A percentile compares a stretch with the other conserved stretches of the same genome.
These are phyloP conservation scores for Letharia lupina DNA, from an alignment of 495 filamentous ascomycete genomes.

Conservation along the genomic window DNA sequence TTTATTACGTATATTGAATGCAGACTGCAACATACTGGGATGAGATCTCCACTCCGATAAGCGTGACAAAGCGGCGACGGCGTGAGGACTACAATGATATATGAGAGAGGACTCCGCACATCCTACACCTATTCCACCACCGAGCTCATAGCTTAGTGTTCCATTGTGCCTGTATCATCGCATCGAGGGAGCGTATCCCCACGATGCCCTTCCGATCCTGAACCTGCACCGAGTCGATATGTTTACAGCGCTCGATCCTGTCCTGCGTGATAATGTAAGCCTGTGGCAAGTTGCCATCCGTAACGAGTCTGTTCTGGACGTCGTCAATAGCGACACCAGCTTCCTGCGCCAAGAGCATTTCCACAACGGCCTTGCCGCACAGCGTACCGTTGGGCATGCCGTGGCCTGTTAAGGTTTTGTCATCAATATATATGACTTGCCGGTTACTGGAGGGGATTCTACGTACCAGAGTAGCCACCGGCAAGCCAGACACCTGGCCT, in stretches of 20 bases:
- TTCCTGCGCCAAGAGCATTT: slow-evolving; percentile 48
- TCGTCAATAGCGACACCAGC: slow-evolving; percentile 19
- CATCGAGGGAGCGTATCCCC: background rate
- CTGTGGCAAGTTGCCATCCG: slow-evolving; percentile 25
- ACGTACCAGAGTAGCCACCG: slow-evolving; percentile 49
- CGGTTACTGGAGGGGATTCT: too few relatives aligned
- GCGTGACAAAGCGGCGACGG: too few relatives aligned
- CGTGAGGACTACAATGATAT: too few relatives aligned
- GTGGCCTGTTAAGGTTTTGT: slow-evolving; percentile 37
- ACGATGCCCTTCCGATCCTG: slow-evolving; percentile 12
- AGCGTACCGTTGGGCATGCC: slow-evolving; percentile 75
- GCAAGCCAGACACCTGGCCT: slow-evolving; percentile 47
- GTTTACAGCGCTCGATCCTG: slow-evolving; percentile 17
- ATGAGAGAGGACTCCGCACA: too few relatives aligned
- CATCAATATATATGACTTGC: too few relatives aligned
- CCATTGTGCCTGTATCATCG: background rate
- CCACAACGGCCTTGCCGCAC: slow-evolving; percentile 56
- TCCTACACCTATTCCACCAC: too few relatives aligned
- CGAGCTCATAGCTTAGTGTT: background rate
- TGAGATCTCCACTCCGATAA: too few relatives aligned
- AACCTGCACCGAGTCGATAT: slow-evolving; percentile 17
- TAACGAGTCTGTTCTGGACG: slow-evolving; percentile 31
- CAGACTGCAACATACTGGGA: too few relatives aligned
- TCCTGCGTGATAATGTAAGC: slow-evolving; percentile 18
- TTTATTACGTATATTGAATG: too few relatives aligned